Evolutionary conservation across 345 rosid genomes (phyloP), one percentile per base, ranked within the genome.

Genomic region (Euclidium syriacum): DNA sequence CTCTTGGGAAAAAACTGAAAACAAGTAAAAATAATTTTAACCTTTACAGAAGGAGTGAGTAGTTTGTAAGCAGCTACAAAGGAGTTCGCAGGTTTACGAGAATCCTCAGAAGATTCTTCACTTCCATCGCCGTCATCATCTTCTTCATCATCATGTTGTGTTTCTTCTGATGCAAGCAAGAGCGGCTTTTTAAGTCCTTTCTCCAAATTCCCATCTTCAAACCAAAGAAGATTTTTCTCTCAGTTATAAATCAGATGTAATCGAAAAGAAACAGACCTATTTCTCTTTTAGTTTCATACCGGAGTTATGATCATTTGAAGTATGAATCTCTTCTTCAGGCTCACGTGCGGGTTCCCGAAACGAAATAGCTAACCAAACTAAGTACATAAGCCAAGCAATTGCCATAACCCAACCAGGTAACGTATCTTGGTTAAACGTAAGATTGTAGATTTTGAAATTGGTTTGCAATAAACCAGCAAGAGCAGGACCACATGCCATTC

Each of bases 401-500:
- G 96, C 75, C 98, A 92, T 92, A 56, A 87, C 90, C 96, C 98
- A 92, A 38, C 97, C 98, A 5, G 98, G 98, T 69, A 89, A 77
- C 43, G 98, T 92, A 33, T 73, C 75, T 54, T 73, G 77, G 67
- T 89, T 84, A 74, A 92, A 85, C 2, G 96, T 85, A 4, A 89
- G 29, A 70, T 76, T 81, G 75, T 74, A 82, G 36, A 92, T 73
- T 77, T 81, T 89, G 75, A 92, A 92, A 50, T 83, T 69, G 7
- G 73, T 82, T 72, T 92, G 98, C 50, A 92, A 82, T 33, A 92
- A 61, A 65, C 96, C 98, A 48, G 97, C 98, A 73, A 92, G 86
- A 81, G 95, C 97, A 47, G 98, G 98, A 75, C 98, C 98, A 75
- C 95, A 87, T 7, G 98, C 98, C 98, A 92, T 89, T 68, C 98